Conservation (phyloP, 2,329 filamentous ascomycete genomes). For the Ampelomyces quisqualis region DNA sequence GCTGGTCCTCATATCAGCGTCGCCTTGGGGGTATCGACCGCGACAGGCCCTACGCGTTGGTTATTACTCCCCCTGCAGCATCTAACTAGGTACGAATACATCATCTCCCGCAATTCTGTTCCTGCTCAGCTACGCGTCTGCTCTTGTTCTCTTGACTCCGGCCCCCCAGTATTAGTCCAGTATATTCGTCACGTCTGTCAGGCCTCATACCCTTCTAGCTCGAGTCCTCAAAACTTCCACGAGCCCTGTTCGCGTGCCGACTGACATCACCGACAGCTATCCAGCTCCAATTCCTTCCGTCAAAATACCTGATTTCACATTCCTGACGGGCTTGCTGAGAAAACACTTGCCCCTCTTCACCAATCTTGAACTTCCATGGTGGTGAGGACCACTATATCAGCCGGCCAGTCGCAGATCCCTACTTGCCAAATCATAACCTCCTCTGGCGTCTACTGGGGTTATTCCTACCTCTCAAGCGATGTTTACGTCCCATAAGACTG, state of each 20-base stretch:
- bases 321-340: slow-evolving; percentile 28
- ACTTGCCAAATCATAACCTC: slow-evolving; percentile 21
- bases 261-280: slow-evolving; percentile 28
- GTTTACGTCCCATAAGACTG: slow-evolving; percentile 43
- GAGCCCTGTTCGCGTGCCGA: slow-evolving; percentile 22
- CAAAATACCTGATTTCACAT: slow-evolving; percentile 27
- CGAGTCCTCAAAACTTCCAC: slow-evolving; percentile 13
- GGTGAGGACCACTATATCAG: slow-evolving; percentile 19
- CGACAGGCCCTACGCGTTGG: slow-evolving; percentile 27
- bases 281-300: slow-evolving; percentile 8
- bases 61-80: slow-evolving; percentile 25
- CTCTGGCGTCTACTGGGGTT: slow-evolving; percentile 9
- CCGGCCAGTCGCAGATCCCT: slow-evolving; percentile 32
- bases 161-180: slow-evolving; percentile 10
- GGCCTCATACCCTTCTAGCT: slow-evolving; percentile 3
- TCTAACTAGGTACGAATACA: slow-evolving; percentile 38
- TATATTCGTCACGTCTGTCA: slow-evolving; percentile 8
- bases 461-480: slow-evolving; percentile 25
- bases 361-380: slow-evolving; percentile 32
- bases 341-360: slow-evolving; percentile 18
- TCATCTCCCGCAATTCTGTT: slow-evolving; percentile 27
- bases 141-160: slow-evolving; percentile 11
- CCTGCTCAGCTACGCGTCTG: slow-evolving; percentile 22
- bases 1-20: slow-evolving; percentile 26
- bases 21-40: slow-evolving; percentile 22